Evolutionary conservation across 495 filamentous ascomycete genomes (phyloP), one percentile per base, ranked within the genome.

Genomic region (Podospora anserina): DNA sequence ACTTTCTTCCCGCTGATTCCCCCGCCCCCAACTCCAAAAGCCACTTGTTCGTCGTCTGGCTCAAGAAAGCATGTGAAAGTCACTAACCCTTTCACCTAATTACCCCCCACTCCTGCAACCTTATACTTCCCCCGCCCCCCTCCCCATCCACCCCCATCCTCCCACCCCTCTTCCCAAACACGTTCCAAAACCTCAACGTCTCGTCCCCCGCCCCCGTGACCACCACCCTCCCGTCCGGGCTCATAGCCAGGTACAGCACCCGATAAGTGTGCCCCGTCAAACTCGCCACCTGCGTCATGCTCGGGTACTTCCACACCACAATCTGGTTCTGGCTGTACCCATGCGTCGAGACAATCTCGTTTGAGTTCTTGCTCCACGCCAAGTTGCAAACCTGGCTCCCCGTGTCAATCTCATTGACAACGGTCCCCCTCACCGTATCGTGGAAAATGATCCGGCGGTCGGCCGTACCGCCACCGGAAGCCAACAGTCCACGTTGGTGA

Each of bases 321-420:
- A 99, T 97, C 77, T 97, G 94, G 74, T 99, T 97, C 76, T 99
- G 96, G 66, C 87, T 90, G 81, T 97, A 99, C n/a, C 95, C 95
- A 76, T 99, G 95, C 4, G 95, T 99, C 55, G 90, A 93, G 69
- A 99, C 95, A 71, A 99, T 90, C 80, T 99, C 95, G 76, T 97
- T 96, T 28, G 90, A 94, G 75, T 96, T 97, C 77, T 93, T 94
- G 20, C 87, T 91, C 95, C 96, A 99, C 9, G 92, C 90, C 18
- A 99, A 84, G 76, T 98, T 99, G 81, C 95, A 98, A 28, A 99
- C 95, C 77, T 99, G 95, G 72, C 90, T 94, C 18, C 95, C 95
- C 18, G 95, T 99, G 72, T 99, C 95, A 68, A 96, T 87, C 72
- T 96, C 92, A 69, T 91, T 90, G 73, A 92, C 87, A 53, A 89